phyloP scores from a whole-genome alignment of 768 basidiomycete species.

The Vararia minispora region DNA sequence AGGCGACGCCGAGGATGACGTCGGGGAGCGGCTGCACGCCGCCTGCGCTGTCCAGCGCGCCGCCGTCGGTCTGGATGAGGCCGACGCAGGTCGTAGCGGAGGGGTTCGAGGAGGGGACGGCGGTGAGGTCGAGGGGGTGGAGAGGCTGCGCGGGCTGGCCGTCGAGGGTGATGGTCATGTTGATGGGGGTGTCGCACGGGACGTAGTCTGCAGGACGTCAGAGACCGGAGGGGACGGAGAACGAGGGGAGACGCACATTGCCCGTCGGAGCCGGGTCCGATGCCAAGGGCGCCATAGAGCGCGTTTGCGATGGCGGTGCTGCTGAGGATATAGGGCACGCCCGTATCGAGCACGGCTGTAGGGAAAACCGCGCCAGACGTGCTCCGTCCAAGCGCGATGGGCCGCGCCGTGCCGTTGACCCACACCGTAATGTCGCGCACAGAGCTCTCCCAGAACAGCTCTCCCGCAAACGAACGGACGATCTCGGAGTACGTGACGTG shows the following conservation, averaged over 20 bases:
- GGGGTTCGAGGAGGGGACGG: slow-evolving; percentile 31
- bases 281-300: slow-evolving; percentile 66
- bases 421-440: slow-evolving; percentile 54
- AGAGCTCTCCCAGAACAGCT: slow-evolving; percentile 51
- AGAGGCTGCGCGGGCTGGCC: slow-evolving; percentile 43
- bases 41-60: slow-evolving; percentile 26
- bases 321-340: slow-evolving; percentile 56
- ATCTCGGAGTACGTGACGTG: slow-evolving; percentile 38
- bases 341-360: slow-evolving; percentile 63
- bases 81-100: slow-evolving; percentile 44
- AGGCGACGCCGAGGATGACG: slow-evolving; percentile 71
- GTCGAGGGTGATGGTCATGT: slow-evolving; percentile 59
- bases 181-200: slow-evolving; percentile 59
- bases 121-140: slow-evolving; percentile 68
- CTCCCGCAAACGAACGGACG: slow-evolving; percentile 28
- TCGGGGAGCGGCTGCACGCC: slow-evolving; percentile 49
- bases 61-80: slow-evolving; percentile 49
- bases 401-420: slow-evolving; percentile 29
- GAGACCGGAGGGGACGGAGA: not conserved
- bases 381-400: slow-evolving; percentile 30
- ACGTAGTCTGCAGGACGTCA: slow-evolving; percentile 49
- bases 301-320: slow-evolving; percentile 53
- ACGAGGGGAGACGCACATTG: slow-evolving; percentile 39
- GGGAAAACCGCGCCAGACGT: slow-evolving; percentile 34
- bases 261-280: slow-evolving; percentile 47